Evolutionary conservation across 495 filamentous ascomycete genomes (phyloP).

Genomic region (Aspergillus mulundensis): DNA sequence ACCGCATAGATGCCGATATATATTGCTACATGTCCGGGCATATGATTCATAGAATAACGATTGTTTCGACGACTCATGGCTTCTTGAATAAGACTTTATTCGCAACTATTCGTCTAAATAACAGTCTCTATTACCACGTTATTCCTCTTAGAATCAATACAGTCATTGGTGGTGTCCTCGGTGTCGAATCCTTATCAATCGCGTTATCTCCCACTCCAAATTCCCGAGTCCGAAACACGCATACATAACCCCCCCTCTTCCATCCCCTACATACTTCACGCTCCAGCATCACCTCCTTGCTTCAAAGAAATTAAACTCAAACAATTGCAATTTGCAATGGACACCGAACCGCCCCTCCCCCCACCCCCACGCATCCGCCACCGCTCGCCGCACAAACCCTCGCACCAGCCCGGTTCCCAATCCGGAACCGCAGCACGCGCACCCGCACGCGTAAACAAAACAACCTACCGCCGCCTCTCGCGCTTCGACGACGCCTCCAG

Average conservation of each 20-base stretch:
- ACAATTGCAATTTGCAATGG: constrained; percentile 29
- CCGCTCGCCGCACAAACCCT: constrained; percentile 26
- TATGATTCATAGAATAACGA: too few relatives aligned
- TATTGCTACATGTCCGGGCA: too few relatives aligned
- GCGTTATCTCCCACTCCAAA: background rate
- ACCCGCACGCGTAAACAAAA: constrained; percentile 1
- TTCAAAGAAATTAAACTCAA: background rate
- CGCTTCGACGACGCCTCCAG: constrained; percentile 42
- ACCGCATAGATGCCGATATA: too few relatives aligned
- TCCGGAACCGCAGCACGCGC: background rate
- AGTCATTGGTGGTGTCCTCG: background rate
- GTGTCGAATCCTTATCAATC: background rate
- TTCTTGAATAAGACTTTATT: too few relatives aligned
- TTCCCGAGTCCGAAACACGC: background rate
- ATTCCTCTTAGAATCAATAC: background rate
- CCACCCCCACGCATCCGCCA: constrained; percentile 41
- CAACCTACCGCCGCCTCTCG: constrained; percentile 27
- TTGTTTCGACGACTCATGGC: too few relatives aligned
- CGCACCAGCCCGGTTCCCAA: background rate
- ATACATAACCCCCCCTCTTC: background rate
- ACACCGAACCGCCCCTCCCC: constrained; percentile 42
- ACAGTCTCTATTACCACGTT: too few relatives aligned
- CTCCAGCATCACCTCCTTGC: background rate
- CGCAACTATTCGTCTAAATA: too few relatives aligned
- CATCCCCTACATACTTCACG: background rate